Conservation (phyloP, 179 eudicot genomes). For the Carnegiea gigantea region DNA sequence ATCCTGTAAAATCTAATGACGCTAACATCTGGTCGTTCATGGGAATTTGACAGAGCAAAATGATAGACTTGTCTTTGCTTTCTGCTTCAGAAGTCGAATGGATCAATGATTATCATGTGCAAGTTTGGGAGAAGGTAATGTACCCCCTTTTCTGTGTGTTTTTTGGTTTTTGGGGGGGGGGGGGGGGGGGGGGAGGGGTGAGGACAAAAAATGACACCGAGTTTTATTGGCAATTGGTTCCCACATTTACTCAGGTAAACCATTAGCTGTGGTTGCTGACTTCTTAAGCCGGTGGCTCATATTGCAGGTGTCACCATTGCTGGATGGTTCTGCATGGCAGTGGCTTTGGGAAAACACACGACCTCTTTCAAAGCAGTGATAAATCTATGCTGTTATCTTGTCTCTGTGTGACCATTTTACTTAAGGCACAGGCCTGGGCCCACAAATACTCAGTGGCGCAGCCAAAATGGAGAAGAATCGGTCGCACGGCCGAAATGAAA, state of each 20-base stretch:
- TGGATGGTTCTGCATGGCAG: slow-evolving; percentile 66
- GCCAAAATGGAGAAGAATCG: no score
- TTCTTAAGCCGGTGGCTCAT: not conserved
- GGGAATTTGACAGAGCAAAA: slow-evolving; percentile 53
- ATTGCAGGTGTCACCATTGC: slow-evolving; percentile 69
- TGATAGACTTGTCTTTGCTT: slow-evolving; percentile 66
- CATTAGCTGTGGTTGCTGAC: not conserved
- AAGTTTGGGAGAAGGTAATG: slow-evolving; percentile 86
- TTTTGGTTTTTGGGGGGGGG: no score
- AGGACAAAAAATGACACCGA: no score
- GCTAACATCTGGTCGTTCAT: slow-evolving; percentile 12
- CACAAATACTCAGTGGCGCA: not conserved
- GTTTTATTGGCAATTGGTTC: no score
- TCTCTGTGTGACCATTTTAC: not conserved
- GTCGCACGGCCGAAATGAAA: not conserved
- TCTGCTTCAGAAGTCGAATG: slow-evolving; percentile 68
- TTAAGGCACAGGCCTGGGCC: not conserved
- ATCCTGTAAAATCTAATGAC: not conserved
- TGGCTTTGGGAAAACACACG: slow-evolving; percentile 94
- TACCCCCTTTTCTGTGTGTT: not conserved
- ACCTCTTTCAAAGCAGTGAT: slow-evolving; percentile 39
- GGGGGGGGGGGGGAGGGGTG: no score
- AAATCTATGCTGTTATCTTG: not conserved
- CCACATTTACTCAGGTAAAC: not conserved
- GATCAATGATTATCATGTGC: slow-evolving; percentile 78